These are phyloP conservation scores for Pyricularia sp. DNA, from an alignment of 2,329 filamentous ascomycete species.

Conservation along the genomic window DNA sequence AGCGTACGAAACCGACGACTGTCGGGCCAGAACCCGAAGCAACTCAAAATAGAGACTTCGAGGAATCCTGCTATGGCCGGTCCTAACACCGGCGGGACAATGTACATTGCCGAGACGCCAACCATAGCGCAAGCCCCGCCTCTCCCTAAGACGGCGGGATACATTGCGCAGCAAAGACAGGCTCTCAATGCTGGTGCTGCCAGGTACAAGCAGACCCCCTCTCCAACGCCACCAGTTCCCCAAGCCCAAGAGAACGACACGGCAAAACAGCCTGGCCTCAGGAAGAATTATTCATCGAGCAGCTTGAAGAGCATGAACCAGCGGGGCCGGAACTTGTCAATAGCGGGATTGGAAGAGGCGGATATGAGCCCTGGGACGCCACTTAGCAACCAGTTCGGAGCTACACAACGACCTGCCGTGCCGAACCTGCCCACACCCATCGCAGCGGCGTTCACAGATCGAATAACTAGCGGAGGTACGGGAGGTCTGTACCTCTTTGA, in stretches of 20 bases:
- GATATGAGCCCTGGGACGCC: constrained; percentile 69
- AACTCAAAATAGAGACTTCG: constrained; percentile 79
- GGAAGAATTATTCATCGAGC: constrained; percentile 63
- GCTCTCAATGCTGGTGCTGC: constrained; percentile 25
- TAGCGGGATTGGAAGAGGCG: constrained; percentile 51
- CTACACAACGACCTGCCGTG: constrained; percentile 36
- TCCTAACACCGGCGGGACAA: background rate
- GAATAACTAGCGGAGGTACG: constrained; percentile 43
- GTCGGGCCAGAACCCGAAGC: constrained; percentile 70
- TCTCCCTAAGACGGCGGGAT: constrained; percentile 20
- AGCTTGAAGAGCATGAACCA: constrained; percentile 53
- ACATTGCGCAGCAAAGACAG: constrained; percentile 31
- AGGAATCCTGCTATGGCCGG: constrained; percentile 14
- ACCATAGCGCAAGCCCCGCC: constrained; percentile 11
- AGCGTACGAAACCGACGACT: constrained; percentile 67
- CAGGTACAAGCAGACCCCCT: constrained; percentile 21
- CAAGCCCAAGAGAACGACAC: background rate
- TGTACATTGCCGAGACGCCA: constrained; percentile 4
- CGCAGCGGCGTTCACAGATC: constrained; percentile 50
- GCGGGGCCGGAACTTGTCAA: constrained; percentile 64
- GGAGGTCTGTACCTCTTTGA: constrained; percentile 78
- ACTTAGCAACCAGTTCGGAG: constrained; percentile 56
- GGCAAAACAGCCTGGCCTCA: constrained; percentile 28
- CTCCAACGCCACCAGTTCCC: constrained; percentile 25
- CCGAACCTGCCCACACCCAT: constrained; percentile 61